Conservation (phyloP, 495 filamentous ascomycete species). For the Immersiella caudata region DNA sequence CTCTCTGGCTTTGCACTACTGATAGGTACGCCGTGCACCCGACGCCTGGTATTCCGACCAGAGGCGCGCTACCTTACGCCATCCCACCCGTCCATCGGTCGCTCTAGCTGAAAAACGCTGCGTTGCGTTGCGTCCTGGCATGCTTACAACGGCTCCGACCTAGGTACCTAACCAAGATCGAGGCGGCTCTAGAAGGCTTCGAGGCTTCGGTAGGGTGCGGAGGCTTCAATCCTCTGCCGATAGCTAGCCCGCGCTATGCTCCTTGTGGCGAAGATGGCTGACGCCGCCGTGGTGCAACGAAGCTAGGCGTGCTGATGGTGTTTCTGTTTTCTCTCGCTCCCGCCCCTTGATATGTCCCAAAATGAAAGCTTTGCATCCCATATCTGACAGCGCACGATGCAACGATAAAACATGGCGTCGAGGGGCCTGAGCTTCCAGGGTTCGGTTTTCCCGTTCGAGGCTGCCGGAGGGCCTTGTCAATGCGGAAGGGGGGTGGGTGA, state of each 20-base stretch:
- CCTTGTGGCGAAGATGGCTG: neutral
- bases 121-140: neutral
- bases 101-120: neutral
- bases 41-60: neutral
- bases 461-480: conserved; percentile 23
- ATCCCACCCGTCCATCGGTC: neutral
- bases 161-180: too few relatives aligned
- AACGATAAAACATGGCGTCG: conserved; percentile 23
- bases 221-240: neutral
- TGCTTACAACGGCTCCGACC: conserved; percentile 5
- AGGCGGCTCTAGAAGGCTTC: conserved; percentile 25
- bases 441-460: conserved; percentile 29
- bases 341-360: conserved; percentile 5
- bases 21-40: neutral
- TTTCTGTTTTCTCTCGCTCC: conserved; percentile 4
- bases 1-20: too few relatives aligned
- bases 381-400: conserved; percentile 23
- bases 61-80: conserved; percentile 2
- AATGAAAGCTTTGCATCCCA: conserved; percentile 2
- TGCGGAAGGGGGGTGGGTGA: conserved; percentile 4
- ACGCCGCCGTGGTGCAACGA: neutral
- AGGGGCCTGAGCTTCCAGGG: conserved; percentile 12
- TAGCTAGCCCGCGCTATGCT: neutral
- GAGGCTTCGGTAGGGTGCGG: neutral
- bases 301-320: neutral